Percentiles rank a stretch among this genome's conserved stretches.
These are phyloP conservation scores for Uronychia binucleata DNA, from an alignment of 73 alveolate genomes.

Conservation along the genomic window DNA sequence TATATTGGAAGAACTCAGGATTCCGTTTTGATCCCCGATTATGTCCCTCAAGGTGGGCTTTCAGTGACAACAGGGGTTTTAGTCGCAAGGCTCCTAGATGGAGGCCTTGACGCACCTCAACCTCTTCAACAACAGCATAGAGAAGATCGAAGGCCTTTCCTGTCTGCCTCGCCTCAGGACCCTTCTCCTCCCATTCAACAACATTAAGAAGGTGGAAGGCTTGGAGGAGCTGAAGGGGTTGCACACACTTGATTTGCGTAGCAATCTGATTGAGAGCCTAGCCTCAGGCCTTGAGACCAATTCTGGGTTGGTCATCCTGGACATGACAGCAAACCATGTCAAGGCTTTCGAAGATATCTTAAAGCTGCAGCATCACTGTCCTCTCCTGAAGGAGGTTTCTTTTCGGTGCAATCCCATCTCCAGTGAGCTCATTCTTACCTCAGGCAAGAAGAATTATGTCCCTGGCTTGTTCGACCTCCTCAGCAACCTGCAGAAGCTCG, in stretches of 20 bases:
- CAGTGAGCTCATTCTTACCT: too few relatives aligned
- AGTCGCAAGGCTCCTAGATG: slow-evolving; percentile 49
- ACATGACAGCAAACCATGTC: not conserved
- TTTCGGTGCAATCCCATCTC: not conserved
- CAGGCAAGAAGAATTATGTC: not conserved
- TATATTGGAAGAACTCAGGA: not conserved
- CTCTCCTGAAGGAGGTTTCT: not conserved
- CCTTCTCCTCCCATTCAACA: slow-evolving; percentile 85
- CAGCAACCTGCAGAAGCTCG: not conserved
- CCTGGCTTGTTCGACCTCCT: not conserved
- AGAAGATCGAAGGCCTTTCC: slow-evolving; percentile 79
- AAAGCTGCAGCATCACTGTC: not conserved
- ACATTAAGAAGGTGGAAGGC: slow-evolving; percentile 84
- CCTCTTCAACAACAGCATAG: slow-evolving; percentile 79
- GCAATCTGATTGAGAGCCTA: slow-evolving; percentile 56
- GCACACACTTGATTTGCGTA: slow-evolving; percentile 61
- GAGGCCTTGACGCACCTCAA: too few relatives aligned
- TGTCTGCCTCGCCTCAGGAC: slow-evolving; percentile 73
- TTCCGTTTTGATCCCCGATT: not conserved
- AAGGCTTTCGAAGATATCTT: not conserved
- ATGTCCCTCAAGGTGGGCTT: not conserved
- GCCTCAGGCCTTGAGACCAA: slow-evolving; percentile 2
- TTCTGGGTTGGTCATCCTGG: not conserved
- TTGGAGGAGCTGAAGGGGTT: slow-evolving; percentile 57
- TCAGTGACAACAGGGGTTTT: not conserved